These are phyloP conservation scores for Hyaloscypha variabilis DNA, from an alignment of 495 filamentous ascomycete species.

Conservation along the genomic window DNA sequence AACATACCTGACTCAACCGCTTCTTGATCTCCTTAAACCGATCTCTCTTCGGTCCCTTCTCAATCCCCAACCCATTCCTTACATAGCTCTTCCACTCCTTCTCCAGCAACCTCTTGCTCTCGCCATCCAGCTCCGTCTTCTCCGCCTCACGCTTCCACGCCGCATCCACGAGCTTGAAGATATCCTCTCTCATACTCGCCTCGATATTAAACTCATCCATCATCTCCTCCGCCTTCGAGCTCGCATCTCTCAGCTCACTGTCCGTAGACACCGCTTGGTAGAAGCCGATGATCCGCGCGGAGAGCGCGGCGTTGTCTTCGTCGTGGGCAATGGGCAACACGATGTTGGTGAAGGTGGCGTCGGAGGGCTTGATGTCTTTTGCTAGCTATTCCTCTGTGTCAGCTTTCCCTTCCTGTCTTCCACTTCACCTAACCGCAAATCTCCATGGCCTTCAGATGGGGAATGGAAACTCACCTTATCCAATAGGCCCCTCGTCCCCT, in stretches of 20 bases:
- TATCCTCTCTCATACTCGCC: slow-evolving; percentile 62
- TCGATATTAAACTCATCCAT: slow-evolving; percentile 64
- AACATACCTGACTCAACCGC: slow-evolving; percentile 44
- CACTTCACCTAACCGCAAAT: neutral
- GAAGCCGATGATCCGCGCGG: slow-evolving; percentile 67
- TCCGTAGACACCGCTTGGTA: slow-evolving; percentile 80
- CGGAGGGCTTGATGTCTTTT: slow-evolving; percentile 61
- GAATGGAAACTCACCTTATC: slow-evolving; percentile 48
- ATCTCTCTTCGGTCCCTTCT: slow-evolving; percentile 54
- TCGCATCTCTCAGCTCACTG: slow-evolving; percentile 66
- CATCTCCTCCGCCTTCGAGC: slow-evolving; percentile 60
- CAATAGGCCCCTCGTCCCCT: slow-evolving; percentile 66
- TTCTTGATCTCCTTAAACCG: slow-evolving; percentile 69
- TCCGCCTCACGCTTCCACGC: slow-evolving; percentile 45
- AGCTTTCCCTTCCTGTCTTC: too few relatives aligned
- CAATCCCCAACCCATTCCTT: slow-evolving; percentile 56
- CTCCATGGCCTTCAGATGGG: neutral
- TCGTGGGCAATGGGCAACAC: slow-evolving; percentile 66
- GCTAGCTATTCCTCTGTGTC: slow-evolving; percentile 62
- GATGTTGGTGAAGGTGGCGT: slow-evolving; percentile 68
- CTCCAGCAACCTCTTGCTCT: slow-evolving; percentile 56
- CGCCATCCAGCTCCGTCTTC: slow-evolving; percentile 38
- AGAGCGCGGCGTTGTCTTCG: slow-evolving; percentile 64
- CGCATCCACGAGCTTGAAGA: slow-evolving; percentile 59
- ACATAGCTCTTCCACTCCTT: slow-evolving; percentile 61